These are phyloP conservation scores for Scheffersomyces coipomensis DNA, from an alignment of 805 yeast genomes.

Conservation along the genomic window DNA sequence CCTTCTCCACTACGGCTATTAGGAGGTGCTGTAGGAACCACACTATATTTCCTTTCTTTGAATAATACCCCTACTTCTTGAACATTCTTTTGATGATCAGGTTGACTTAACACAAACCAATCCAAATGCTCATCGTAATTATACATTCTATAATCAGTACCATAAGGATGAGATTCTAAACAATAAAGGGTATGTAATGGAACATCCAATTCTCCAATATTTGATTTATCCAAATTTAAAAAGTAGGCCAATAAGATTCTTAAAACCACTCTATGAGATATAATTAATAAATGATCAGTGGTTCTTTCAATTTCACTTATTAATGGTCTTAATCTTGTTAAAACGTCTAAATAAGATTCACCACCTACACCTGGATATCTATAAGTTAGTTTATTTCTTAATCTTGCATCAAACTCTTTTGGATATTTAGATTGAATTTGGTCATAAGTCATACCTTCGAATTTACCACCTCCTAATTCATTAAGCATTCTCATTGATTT, in stretches of 20 bases:
- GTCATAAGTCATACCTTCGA: constrained; percentile 89
- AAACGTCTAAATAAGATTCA: constrained; percentile 91
- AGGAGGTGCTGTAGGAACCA: constrained; percentile 75
- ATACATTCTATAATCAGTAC: constrained; percentile 88
- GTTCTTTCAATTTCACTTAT: constrained; percentile 92
- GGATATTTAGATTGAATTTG: constrained; percentile 76
- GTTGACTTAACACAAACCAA: constrained; percentile 70
- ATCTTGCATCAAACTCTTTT: constrained; percentile 72
- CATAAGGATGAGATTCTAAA: constrained; percentile 91
- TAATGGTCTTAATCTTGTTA: constrained; percentile 83
- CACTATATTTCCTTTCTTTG: constrained; percentile 67
- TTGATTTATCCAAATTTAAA: constrained; percentile 73
- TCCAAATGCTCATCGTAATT: constrained; percentile 79
- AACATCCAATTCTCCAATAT: constrained; percentile 87
- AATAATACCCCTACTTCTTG: constrained; percentile 70
- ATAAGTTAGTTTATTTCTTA: constrained; percentile 76
- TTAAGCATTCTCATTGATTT: constrained; percentile 92
- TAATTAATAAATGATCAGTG: constrained; percentile 76
- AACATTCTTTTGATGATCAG: constrained; percentile 57
- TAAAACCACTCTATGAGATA: constrained; percentile 90
- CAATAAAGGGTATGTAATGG: constrained; percentile 90
- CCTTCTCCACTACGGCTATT: constrained; percentile 6
- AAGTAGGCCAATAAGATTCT: constrained; percentile 86
- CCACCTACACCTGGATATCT: constrained; percentile 98
- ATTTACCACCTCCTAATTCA: constrained; percentile 90